Evolutionary conservation across 2,329 filamentous ascomycete genomes (phyloP).

Genomic region (Pestalotiopsis sp.): DNA sequence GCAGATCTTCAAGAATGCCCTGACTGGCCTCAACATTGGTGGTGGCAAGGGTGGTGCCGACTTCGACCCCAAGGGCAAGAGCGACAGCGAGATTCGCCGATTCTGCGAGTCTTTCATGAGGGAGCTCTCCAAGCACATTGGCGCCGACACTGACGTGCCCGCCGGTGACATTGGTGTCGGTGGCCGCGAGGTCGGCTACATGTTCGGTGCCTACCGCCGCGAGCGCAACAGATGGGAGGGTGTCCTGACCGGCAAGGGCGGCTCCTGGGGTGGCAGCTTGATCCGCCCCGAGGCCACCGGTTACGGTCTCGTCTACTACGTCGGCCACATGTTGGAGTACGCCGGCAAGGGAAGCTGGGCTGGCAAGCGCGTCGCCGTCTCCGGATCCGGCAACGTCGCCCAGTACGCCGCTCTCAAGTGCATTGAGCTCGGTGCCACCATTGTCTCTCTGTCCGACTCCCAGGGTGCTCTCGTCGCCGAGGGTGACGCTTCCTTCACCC

Average conservation of each 20-base stretch:
- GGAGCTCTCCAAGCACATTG: constrained; percentile 93
- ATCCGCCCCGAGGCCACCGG: constrained; percentile 97
- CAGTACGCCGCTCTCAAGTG: constrained; percentile 96
- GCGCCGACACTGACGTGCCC: constrained; percentile 92
- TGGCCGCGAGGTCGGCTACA: constrained; percentile 87
- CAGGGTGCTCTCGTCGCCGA: constrained; percentile 80
- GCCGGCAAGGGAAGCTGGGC: constrained; percentile 83
- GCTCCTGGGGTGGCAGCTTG: constrained; percentile 87
- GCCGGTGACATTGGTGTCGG: constrained; percentile 96
- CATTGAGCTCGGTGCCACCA: constrained; percentile 91
- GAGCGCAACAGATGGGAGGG: constrained; percentile 92
- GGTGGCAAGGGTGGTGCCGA: constrained; percentile 97
- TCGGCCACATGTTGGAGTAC: constrained; percentile 92
- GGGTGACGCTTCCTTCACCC: constrained; percentile 71
- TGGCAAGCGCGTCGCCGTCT: constrained; percentile 94
- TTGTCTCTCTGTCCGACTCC: constrained; percentile 92
- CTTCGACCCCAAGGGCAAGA: constrained; percentile 99
- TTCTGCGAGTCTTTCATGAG: constrained; percentile 98
- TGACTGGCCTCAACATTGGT: constrained; percentile 93
- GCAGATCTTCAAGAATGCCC: constrained; percentile 99
- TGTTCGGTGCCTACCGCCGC: constrained; percentile 93
- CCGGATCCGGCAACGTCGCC: constrained; percentile 95
- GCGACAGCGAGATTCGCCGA: constrained; percentile 93
- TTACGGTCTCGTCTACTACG: constrained; percentile 95
- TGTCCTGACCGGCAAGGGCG: constrained; percentile 93